Conservation (phyloP, 2,329 filamentous ascomycete species). For the Metarhizium rileyi region DNA sequence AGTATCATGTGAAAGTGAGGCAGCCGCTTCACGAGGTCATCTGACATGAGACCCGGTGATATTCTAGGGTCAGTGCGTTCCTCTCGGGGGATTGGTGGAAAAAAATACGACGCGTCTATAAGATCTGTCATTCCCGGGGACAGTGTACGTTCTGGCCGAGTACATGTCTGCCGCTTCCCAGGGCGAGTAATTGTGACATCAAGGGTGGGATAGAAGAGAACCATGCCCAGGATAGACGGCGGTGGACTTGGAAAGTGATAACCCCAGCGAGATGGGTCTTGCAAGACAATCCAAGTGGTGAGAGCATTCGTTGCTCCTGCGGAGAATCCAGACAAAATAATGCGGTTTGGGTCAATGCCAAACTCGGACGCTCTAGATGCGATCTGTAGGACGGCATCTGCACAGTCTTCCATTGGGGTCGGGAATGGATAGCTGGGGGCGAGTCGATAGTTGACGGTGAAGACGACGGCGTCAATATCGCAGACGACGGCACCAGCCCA, state of each 20-base stretch:
- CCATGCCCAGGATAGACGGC: slow-evolving; percentile 40
- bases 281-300: slow-evolving; percentile 35
- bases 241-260: slow-evolving; percentile 28
- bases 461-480: slow-evolving; percentile 45
- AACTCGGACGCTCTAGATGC: slow-evolving; percentile 45
- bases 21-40: slow-evolving; percentile 42
- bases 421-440: slow-evolving; percentile 57
- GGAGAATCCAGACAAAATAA: slow-evolving; percentile 55
- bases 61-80: slow-evolving; percentile 43
- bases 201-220: slow-evolving; percentile 52
- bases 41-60: slow-evolving; percentile 46
- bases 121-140: slow-evolving; percentile 49
- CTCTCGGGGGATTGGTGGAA: slow-evolving; percentile 35
- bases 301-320: slow-evolving; percentile 49
- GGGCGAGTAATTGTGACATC: slow-evolving; percentile 50
- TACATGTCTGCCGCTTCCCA: slow-evolving; percentile 43
- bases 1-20: slow-evolving; percentile 47
- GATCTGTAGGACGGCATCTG: slow-evolving; percentile 54
- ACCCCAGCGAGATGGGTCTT: slow-evolving; percentile 30
- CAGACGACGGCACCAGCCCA: slow-evolving; percentile 46
- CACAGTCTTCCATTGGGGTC: slow-evolving; percentile 54
- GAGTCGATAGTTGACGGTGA: slow-evolving; percentile 59
- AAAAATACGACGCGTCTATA: slow-evolving; percentile 53
- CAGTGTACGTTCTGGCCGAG: slow-evolving; percentile 47
- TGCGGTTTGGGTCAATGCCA: slow-evolving; percentile 42